Base-by-base conservation (phyloP, 768 basidiomycete genomes). In the Pulveroboletus frians region DNA sequence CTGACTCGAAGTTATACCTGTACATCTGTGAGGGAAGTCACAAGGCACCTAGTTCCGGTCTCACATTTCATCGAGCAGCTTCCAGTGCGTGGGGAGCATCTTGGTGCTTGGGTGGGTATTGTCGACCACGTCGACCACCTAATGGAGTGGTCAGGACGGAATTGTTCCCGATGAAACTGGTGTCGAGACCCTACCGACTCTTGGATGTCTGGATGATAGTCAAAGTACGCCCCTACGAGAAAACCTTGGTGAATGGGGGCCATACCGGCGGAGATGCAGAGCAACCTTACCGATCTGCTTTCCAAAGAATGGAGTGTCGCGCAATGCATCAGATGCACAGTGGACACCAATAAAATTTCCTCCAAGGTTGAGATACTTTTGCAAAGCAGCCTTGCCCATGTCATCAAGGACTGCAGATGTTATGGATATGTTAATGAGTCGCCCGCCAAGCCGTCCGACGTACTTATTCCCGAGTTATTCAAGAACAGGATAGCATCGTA, bases 341-440 rank as follows among this genome's bases (percentile, higher is more conserved):
- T 89, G 87, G 29, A 88, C 71, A 2, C 76, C 86, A 34, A 85
- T 70, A 53, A 85, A 87, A 49, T 80, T 85, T 1, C 88, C 88
- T 48, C 87, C 86, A 2, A 69, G 61, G 56, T 85, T 76, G 37
- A 88, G 67, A 64, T 83, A 89, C 11, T 59, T 76, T 51, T 83
- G 77, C 47, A 89, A 74, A 1, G 85, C 84, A 1, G 70, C 65
- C 59, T 83, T 79, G 20, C 83, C 82, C 5, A 67, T 49, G 17
- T 71, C 71, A 57, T 84, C 80, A 26, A 88, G 75, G 36, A 88
- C 85, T 53, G 38, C 51, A 21, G 6, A 17, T 6, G 14, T 40
- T 5, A 20, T 44, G 8, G 50, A 37, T 55, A n/a, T 26, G 30
- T 42, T 15, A 17, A 17, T 21, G 30, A 9, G 39, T 9, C 17